Evolutionary conservation across 176 grass and related monocot species (phyloP).

Genomic region (Secale cereale): DNA sequence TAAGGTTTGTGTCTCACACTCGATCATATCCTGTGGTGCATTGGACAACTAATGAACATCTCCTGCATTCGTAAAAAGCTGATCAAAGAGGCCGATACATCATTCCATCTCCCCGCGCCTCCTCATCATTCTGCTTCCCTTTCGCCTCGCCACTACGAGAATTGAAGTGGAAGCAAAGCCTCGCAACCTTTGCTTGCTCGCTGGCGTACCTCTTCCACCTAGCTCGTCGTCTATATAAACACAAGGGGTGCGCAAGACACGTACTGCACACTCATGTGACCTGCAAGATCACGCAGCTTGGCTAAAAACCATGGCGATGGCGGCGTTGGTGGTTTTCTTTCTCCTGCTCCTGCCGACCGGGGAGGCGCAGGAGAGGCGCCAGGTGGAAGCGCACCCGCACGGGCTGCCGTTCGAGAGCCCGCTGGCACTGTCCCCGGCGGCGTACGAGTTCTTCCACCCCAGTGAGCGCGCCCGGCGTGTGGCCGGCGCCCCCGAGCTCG

Average conservation of each 20-base stretch:
- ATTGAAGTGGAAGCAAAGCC: slow-evolving; percentile 67
- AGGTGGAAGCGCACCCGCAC: slow-evolving; percentile 47
- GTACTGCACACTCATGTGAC: slow-evolving; percentile 12
- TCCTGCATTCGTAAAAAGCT: slow-evolving; percentile 37
- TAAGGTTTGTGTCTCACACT: slow-evolving; percentile 30
- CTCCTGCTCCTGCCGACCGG: slow-evolving; percentile 37
- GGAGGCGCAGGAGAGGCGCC: slow-evolving; percentile 33
- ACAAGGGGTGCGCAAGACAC: slow-evolving; percentile 23
- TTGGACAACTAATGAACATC: slow-evolving; percentile 28
- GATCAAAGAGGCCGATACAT: slow-evolving; percentile 28
- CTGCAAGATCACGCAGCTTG: slow-evolving; percentile 19
- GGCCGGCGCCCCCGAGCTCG: background rate
- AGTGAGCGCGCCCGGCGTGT: slow-evolving; percentile 7
- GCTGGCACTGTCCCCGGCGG: slow-evolving; percentile 57
- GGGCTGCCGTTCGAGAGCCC: slow-evolving; percentile 80
- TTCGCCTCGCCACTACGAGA: slow-evolving; percentile 40
- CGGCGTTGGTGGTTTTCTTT: slow-evolving; percentile 22
- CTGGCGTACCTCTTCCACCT: slow-evolving; percentile 22
- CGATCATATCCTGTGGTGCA: background rate
- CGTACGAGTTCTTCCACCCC: slow-evolving; percentile 88
- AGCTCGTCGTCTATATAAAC: slow-evolving; percentile 36
- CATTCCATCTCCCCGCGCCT: slow-evolving; percentile 41
- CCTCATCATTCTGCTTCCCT: slow-evolving; percentile 67
- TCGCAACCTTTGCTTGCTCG: slow-evolving; percentile 12
- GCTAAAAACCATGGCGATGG: slow-evolving; percentile 8